A percentile compares a stretch with the other conserved stretches of the same genome.
Conservation (phyloP, 1,284 basidiomycete genomes). For the Wallemia mellicola region DNA sequence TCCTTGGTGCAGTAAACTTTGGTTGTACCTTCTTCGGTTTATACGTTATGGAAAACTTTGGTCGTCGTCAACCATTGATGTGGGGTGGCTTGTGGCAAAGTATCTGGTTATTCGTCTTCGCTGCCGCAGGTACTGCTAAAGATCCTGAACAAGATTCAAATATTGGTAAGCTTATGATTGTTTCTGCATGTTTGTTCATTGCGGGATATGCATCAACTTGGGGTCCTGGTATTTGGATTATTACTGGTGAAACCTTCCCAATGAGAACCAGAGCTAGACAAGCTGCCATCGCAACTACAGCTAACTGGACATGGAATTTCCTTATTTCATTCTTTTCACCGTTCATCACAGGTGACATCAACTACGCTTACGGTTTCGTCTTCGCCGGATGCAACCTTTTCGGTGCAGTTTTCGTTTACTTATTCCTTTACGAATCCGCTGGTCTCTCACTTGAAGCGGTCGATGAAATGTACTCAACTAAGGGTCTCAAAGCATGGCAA, state of each 20-base stretch:
- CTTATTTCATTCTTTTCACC: constrained; percentile 9
- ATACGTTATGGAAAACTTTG: constrained; percentile 37
- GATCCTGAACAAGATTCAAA: constrained; percentile 22
- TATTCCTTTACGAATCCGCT: constrained; percentile 47
- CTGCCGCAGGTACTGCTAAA: constrained; percentile 26
- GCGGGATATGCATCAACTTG: constrained; percentile 45
- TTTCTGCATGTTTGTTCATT: constrained; percentile 48
- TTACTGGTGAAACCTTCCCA: constrained; percentile 45
- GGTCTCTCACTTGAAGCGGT: constrained; percentile 38
- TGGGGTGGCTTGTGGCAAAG: constrained; percentile 41
- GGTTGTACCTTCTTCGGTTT: constrained; percentile 25
- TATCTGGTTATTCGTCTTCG: constrained; percentile 45
- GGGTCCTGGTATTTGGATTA: constrained; percentile 35
- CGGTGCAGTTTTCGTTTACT: constrained; percentile 33
- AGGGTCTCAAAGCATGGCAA: not conserved
- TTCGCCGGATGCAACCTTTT: constrained; percentile 23
- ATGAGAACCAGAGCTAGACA: constrained; percentile 45
- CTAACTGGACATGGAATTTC: constrained; percentile 23
- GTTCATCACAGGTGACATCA: constrained; percentile 16
- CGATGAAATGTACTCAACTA: constrained; percentile 14
- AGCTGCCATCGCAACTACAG: constrained; percentile 34
- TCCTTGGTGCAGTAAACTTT: constrained; percentile 38
- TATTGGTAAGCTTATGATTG: constrained; percentile 20
- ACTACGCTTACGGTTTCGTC: constrained; percentile 27
- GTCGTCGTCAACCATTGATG: constrained; percentile 30